Percentiles rank a stretch among this genome's conserved stretches.
Conservation (phyloP, 2,329 filamentous ascomycete species). For the Xylaria sp. region DNA sequence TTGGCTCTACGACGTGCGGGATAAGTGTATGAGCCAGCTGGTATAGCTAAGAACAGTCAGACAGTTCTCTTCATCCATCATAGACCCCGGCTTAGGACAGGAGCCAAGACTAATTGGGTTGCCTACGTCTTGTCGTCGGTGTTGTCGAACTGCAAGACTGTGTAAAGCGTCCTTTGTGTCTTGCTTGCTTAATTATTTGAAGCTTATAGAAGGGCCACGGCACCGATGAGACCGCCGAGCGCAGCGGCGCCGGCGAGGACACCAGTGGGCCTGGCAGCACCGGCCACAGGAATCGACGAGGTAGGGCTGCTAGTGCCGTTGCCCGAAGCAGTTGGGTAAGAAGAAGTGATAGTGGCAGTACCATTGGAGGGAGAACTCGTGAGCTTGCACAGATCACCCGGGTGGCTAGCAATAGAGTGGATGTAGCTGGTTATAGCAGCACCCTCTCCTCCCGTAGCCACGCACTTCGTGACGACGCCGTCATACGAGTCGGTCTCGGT, state of each 20-base stretch:
- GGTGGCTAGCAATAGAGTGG: constrained; percentile 14
- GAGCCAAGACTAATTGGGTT: background rate
- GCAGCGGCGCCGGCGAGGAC: constrained; percentile 7
- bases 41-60: background rate
- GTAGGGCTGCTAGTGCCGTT: background rate
- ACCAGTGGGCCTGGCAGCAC: constrained; percentile 19
- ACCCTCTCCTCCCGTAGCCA: constrained; percentile 5
- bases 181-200: background rate
- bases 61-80: constrained; percentile 1
- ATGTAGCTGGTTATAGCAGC: constrained; percentile 15
- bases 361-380: background rate
- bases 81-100: background rate
- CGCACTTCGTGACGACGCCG: constrained; percentile 24
- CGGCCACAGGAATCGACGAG: constrained; percentile 3
- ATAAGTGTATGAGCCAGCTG: background rate
- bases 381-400: background rate
- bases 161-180: background rate
- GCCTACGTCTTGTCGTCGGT: background rate
- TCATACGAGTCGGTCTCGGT: constrained; percentile 17
- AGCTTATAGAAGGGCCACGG: constrained; percentile 22
- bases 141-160: background rate
- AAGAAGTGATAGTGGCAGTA: background rate
- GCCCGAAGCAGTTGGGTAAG: background rate
- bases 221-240: constrained; percentile 17
- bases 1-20: background rate